Evolutionary conservation across 192 early-diverging fungal species (phyloP), one percentile per base, ranked within the genome.

Genomic region (Coemansia sp.): DNA sequence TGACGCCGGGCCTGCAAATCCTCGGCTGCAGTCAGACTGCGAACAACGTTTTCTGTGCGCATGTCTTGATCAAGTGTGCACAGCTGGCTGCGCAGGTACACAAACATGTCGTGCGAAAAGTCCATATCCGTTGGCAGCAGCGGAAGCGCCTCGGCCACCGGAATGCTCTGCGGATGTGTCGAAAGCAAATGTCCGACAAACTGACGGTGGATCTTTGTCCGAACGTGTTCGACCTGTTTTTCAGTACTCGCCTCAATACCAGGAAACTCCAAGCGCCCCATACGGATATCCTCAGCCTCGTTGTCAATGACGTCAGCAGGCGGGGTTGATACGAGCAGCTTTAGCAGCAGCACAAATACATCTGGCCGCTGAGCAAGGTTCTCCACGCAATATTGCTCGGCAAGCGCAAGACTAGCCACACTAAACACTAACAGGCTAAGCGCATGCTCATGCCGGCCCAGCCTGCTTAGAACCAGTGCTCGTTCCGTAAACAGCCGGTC

Each of bases 381-480:
- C 71, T 88, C 62, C 68, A 86, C 51, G 78, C 83, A 73, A 82
- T 91, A 82, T 79, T 88, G 62, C 85, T 92, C 83, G 11, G 80
- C 74, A 27, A 72, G 69, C 51, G 54, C 5, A 19, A 72, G 59
- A 15, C 89, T 90, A 17, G 81, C 70, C 23, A 98, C 77, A 57
- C 89, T 89, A 70, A 91, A 90, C 12, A 95, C 89, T 67, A 92
- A 89, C 60, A 96, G 86, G 48, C 83, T 72, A 23, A 98, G 75
- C 4, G 94, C 91, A 61, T 98, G 92, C 56, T 89, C 89, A 59
- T 96, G 93, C 50, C 91, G 88, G 9, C 89, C 90, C 57, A 97
- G 87, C 47, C 91, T 79, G 65, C 90, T 87, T 5, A 97, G 81
- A 9, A 96, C 75, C 29, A 92, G 79, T 0, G 90, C 90, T 7